Percentiles rank a stretch among this genome's conserved stretches.
Evolutionary conservation across 2,329 filamentous ascomycete genomes (phyloP).

Genomic region (Pestalotiopsis sp.): DNA sequence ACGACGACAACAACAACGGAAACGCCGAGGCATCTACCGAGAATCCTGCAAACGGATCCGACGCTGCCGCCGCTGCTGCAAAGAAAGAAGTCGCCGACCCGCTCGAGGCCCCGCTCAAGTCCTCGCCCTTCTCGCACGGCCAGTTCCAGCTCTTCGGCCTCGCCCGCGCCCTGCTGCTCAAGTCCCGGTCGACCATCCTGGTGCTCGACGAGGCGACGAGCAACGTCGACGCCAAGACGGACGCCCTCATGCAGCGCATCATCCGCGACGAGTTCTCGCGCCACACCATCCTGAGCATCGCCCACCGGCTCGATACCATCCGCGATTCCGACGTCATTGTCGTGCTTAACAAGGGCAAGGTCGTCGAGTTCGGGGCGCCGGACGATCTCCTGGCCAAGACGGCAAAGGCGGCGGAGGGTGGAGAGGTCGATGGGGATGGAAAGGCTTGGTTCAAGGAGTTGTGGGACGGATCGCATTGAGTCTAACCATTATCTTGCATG

Average conservation of each 20-base stretch:
- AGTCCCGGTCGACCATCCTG: background rate
- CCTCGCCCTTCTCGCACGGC: slow-evolving; percentile 7
- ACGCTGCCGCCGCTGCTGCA: background rate
- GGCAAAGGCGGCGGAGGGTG: background rate
- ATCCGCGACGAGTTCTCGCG: slow-evolving; percentile 8
- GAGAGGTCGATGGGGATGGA: background rate
- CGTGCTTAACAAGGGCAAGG: slow-evolving; percentile 5
- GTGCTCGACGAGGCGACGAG: slow-evolving; percentile 10
- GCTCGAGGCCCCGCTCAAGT: background rate
- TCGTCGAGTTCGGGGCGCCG: slow-evolving; percentile 10
- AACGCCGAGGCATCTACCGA: background rate
- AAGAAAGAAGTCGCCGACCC: background rate
- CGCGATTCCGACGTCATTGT: slow-evolving; percentile 1
- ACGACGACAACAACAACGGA: background rate
- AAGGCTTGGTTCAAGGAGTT: slow-evolving; percentile 6
- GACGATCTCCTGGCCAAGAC: slow-evolving; percentile 1
- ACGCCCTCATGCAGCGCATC: slow-evolving; percentile 5
- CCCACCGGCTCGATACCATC: slow-evolving; percentile 12
- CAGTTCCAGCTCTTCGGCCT: slow-evolving; percentile 11
- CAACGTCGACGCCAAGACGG: slow-evolving; percentile 9
- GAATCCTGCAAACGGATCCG: background rate
- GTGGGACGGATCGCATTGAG: background rate
- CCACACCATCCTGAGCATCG: slow-evolving; percentile 6
- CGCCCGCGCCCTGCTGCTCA: slow-evolving; percentile 5
- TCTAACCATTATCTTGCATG: background rate